Evolutionary conservation across 2,329 filamentous ascomycete genomes (phyloP).

Genomic region (Alternaria triticimaculans): DNA sequence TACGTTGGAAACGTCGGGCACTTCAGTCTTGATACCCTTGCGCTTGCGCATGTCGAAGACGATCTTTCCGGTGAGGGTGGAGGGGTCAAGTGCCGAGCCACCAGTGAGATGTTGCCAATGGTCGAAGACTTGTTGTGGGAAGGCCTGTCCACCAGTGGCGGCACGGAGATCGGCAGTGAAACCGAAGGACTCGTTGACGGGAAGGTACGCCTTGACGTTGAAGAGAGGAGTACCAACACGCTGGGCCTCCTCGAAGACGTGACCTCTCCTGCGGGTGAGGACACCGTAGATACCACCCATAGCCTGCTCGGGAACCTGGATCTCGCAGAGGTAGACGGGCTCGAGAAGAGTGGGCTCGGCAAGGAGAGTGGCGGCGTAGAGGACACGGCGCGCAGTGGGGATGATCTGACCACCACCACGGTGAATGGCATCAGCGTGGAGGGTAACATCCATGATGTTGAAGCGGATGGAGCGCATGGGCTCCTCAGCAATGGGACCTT

Average conservation of each 20-base stretch:
- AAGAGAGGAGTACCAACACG: constrained; percentile 98
- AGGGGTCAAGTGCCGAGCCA: constrained; percentile 86
- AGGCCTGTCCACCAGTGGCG: constrained; percentile 94
- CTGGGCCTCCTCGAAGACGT: constrained; percentile 99
- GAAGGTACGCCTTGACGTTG: constrained; percentile 98
- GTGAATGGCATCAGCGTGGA: constrained; percentile 99
- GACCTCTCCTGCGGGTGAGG: constrained; percentile 95
- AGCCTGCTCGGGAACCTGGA: constrained; percentile 96
- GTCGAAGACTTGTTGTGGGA: constrained; percentile 98
- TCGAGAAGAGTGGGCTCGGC: constrained; percentile 91
- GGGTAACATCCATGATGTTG: constrained; percentile 99
- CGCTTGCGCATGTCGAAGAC: constrained; percentile 94
- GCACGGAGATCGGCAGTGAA: constrained; percentile 98
- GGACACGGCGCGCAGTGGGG: constrained; percentile 94
- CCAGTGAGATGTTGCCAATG: constrained; percentile 97
- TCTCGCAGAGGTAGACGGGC: constrained; percentile 99
- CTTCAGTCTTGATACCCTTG: constrained; percentile 98
- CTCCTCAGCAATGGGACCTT: constrained; percentile 98
- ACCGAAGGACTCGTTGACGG: constrained; percentile 97
- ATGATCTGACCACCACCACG: constrained; percentile 99
- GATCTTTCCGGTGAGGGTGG: constrained; percentile 81
- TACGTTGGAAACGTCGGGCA: constrained; percentile 94
- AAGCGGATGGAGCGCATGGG: constrained; percentile 96
- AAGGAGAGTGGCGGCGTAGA: constrained; percentile 91
- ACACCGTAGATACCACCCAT: constrained; percentile 99